Percentiles rank a stretch among this genome's conserved stretches.
Evolutionary conservation across 2,329 filamentous ascomycete genomes (phyloP).

Genomic region (Ascochyta pisi): DNA sequence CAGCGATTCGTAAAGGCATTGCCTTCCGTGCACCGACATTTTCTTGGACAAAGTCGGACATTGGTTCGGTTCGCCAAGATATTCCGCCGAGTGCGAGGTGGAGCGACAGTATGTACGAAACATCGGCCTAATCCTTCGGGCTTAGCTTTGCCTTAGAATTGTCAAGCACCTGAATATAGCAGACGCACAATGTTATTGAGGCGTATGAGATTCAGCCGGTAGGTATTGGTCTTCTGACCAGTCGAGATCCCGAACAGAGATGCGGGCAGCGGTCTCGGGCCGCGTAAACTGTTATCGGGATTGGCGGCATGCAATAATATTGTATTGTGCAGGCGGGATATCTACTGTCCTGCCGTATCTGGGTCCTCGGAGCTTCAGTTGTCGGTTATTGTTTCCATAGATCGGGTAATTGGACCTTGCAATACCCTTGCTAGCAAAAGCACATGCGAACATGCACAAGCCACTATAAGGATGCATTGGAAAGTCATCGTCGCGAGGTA

Average conservation of each 20-base stretch:
- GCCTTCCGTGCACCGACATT: not conserved
- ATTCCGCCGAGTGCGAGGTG: slow-evolving; percentile 1
- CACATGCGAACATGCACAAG: not conserved
- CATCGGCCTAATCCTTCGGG: slow-evolving; percentile 8
- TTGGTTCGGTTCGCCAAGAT: slow-evolving; percentile 2
- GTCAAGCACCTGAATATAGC: not conserved
- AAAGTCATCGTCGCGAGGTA: not conserved
- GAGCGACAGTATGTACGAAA: slow-evolving; percentile 1
- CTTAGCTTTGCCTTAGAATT: not conserved
- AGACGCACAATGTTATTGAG: not conserved
- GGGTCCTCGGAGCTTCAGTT: not conserved
- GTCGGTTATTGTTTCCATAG: not conserved
- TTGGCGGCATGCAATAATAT: not conserved
- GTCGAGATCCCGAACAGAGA: not conserved
- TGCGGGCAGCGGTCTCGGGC: not conserved
- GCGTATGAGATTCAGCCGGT: not conserved
- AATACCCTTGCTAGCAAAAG: not conserved
- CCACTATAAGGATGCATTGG: too few relatives aligned
- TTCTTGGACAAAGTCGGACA: not conserved
- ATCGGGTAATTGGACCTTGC: not conserved
- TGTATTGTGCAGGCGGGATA: not conserved
- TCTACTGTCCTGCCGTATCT: not conserved
- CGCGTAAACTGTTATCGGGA: not conserved
- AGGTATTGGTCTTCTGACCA: not conserved
- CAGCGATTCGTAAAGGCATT: not conserved